Conservation (phyloP, 805 yeast species). For the Wickerhamiella alocasiicola region DNA sequence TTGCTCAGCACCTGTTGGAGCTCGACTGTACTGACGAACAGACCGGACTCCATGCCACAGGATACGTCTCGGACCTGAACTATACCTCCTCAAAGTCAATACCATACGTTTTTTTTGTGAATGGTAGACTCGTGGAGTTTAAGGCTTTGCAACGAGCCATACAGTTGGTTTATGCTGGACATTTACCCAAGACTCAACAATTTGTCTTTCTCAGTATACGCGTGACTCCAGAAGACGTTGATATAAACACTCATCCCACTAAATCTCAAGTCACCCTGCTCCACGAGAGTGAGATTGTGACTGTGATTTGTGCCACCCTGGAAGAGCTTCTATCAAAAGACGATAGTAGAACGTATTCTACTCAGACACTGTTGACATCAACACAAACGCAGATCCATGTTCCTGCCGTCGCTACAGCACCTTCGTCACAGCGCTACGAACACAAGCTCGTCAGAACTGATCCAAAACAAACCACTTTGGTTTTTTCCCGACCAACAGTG, state of each 20-base stretch:
- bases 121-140: conserved; percentile 68
- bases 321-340: conserved; percentile 48
- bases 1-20: conserved; percentile 52
- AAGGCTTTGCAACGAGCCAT: conserved; percentile 69
- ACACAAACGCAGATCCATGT: too few relatives aligned
- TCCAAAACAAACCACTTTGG: conserved; percentile 45
- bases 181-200: conserved; percentile 68
- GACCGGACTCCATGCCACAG: conserved; percentile 45
- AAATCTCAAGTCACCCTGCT: conserved; percentile 83
- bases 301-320: conserved; percentile 38
- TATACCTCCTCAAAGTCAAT: conserved; percentile 52
- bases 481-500: conserved; percentile 24
- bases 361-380: conserved; percentile 33
- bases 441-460: conserved; percentile 63
- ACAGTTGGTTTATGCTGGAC: conserved; percentile 44
- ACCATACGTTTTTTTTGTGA: conserved; percentile 71
- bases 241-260: conserved; percentile 93
- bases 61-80: conserved; percentile 60
- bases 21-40: conserved; percentile 25
- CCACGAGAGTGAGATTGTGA: conserved; percentile 75
- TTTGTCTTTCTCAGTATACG: conserved; percentile 65
- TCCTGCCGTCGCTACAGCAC: neutral
- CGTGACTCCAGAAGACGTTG: conserved; percentile 58
- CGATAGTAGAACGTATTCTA: conserved; percentile 51
- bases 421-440: conserved; percentile 36